Evolutionary conservation across 2,329 filamentous ascomycete species (phyloP).

Genomic region (Fusarium camptoceras): DNA sequence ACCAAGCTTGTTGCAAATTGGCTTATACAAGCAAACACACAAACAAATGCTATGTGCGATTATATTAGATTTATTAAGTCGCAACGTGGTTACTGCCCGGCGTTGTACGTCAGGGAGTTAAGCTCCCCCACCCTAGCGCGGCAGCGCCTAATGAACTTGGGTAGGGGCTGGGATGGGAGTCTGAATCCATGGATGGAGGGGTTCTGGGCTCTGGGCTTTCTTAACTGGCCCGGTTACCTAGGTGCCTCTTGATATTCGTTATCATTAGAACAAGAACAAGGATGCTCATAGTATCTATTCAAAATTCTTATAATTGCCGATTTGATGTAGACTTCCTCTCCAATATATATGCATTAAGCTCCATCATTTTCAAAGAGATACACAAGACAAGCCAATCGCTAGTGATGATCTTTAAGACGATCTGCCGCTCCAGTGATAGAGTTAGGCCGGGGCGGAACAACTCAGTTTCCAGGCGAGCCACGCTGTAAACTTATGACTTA

Average conservation of each 20-base stretch:
- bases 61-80: slow-evolving; percentile 29
- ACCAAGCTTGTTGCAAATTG: not conserved
- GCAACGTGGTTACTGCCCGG: slow-evolving; percentile 45
- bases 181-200: slow-evolving; percentile 11
- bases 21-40: slow-evolving; percentile 1
- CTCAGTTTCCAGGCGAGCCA: slow-evolving; percentile 8
- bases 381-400: not conserved
- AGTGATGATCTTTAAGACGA: not conserved
- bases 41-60: slow-evolving; percentile 3
- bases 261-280: not conserved
- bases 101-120: slow-evolving; percentile 32
- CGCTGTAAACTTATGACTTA: not conserved
- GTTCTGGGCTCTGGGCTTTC: too few species aligned
- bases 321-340: not conserved
- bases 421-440: not conserved
- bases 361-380: not conserved
- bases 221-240: not conserved
- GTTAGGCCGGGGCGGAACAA: slow-evolving; percentile 25
- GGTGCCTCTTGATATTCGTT: not conserved
- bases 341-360: not conserved
- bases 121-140: slow-evolving; percentile 48
- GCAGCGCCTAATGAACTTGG: slow-evolving; percentile 33
- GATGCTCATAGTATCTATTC: not conserved
- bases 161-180: not conserved
- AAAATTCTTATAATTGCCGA: not conserved